Evolutionary conservation across 495 filamentous ascomycete species (phyloP), one percentile per base, ranked within the genome.

Genomic region (Jackrogersella multiformis): DNA sequence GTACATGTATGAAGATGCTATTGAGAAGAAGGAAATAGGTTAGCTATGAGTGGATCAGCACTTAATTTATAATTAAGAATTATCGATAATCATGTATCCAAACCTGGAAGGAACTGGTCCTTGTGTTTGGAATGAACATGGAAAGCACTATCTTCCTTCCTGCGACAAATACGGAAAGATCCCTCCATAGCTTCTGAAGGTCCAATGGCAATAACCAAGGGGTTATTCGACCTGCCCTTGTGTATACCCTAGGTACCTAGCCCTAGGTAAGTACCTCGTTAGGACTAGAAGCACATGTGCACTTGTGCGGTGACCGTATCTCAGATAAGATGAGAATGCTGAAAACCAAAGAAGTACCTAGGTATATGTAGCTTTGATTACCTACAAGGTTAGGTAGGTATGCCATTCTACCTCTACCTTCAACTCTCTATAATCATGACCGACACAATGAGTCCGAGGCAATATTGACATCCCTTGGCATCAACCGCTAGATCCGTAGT

Each of bases 301-400:
- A 30, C 26, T 4, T 7, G 4, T 30, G 26, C 4, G 26, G 7
- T 30, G 26, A 30, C 26, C 26, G 4, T 30, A 30, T 30, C 4
- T 7, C 7, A 7, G 26, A 7, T 30, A 30, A 3, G 7, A 41
- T 55, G 35, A 35, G 32, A 26, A 16, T 24, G 44, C 23, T 60
- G 61, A 15, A 61, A 44, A 15, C 46, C 70, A 56, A 41, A 7
- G 38, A 13, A 45, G 39, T 8, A n/a, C n/a, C n/a, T n/a, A 7
- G 7, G 41, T 16, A 24, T 26, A 46, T 10, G 20, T 26, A 7
- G 42, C 21, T 12, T 46, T 26, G 12, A 44, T 6, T 4, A 44
- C 8, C 16, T 28, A 15, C n/a, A n/a, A n/a, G n/a, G n/a, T n/a
- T n/a, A n/a, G n/a, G n/a, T n/a, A n/a, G n/a, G n/a, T n/a, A n/a